Base-by-base conservation (phyloP, 352 stramenopile genomes). In the Thraustochytrium aureum region DNA sequence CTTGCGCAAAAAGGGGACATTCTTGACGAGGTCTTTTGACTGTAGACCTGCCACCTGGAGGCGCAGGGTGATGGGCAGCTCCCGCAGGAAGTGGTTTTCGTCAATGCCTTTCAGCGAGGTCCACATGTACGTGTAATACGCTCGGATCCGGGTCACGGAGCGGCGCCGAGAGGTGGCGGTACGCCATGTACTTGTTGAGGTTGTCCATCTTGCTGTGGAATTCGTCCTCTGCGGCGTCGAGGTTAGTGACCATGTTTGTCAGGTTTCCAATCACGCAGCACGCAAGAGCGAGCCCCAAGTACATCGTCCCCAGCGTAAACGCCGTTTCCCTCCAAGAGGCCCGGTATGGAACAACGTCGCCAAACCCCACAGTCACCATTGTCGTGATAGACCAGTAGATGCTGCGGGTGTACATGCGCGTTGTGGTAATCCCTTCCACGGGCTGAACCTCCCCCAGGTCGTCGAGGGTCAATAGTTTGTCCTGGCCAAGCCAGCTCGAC, bases 301-400 rank as follows among this genome's bases (percentile, higher is more conserved):
- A 82, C 73, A 82, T 82, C n/a, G 73, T 82, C 12, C 61, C 14
- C 17, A 82, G 61, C 0, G 62, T 54, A 35, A 82, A 82, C 0
- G 41, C 32, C 5, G 61, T 82, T 35, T 82, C 73, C 30, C 10
- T 5, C 7, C 30, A 38, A 0, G 64, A 74, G 22, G 4, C 54
- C 42, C 4, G 20, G 6, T 0, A 42, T 0, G 73, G 60, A 0
- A 66, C 35, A 26, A 84, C 75, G 37, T 84, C 79, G 32, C 79
- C 79, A 76, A 84, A 75, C 0, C 79, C 79, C 1, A 84, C 74
- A 5, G 79, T 84, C 35, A 83, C 76, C 79, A 84, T 84, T 17
- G 79, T 84, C 37, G 67, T 84, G n/a, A 84, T 81, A 5, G 79
- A 45, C 79, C 79, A 84, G 33, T 84, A 84, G 14, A 82, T 66